Evolutionary conservation across 352 stramenopile genomes (phyloP).

Genomic region (Phytopythium helicoides): DNA sequence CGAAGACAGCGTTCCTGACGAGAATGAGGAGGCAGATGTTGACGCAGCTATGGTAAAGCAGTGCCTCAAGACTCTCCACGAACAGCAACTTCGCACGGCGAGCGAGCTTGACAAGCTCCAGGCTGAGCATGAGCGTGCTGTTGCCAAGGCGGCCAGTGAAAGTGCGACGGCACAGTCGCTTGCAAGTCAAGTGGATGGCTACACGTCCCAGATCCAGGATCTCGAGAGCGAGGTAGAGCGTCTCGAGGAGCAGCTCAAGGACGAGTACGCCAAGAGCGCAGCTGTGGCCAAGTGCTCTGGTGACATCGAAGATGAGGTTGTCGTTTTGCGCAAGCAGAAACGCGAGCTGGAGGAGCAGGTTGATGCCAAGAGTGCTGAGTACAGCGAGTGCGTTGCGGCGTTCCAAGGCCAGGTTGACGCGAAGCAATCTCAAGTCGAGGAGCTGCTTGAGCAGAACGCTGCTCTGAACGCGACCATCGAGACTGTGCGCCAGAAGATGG

Average conservation of each 20-base stretch:
- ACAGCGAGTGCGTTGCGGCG: conserved; percentile 33
- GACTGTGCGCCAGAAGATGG: conserved; percentile 43
- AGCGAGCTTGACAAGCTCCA: conserved; percentile 46
- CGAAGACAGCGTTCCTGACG: conserved; percentile 13
- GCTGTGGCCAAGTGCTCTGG: conserved; percentile 35
- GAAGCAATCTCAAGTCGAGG: conserved; percentile 40
- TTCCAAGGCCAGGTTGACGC: conserved; percentile 38
- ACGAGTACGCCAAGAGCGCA: conserved; percentile 41
- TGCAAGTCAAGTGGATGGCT: conserved; percentile 35
- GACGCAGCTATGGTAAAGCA: conserved; percentile 27
- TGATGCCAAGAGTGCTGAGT: conserved; percentile 31
- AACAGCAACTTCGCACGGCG: conserved; percentile 27
- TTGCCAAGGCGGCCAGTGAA: conserved; percentile 30
- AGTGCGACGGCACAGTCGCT: conserved; percentile 32
- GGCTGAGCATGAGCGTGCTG: conserved; percentile 38
- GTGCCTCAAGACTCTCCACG: conserved; percentile 32
- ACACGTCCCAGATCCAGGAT: conserved; percentile 39
- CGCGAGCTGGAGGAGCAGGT: conserved; percentile 35
- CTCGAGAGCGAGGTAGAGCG: conserved; percentile 42
- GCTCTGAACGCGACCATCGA: conserved; percentile 29
- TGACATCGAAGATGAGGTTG: conserved; percentile 50
- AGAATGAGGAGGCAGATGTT: conserved; percentile 23
- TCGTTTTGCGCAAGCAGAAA: conserved; percentile 34
- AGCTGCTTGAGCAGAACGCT: conserved; percentile 42
- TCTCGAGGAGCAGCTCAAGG: conserved; percentile 41